Percentiles rank a stretch among this genome's conserved stretches.
Evolutionary conservation across 495 filamentous ascomycete genomes (phyloP).

Genomic region (Xylaria cubensis): DNA sequence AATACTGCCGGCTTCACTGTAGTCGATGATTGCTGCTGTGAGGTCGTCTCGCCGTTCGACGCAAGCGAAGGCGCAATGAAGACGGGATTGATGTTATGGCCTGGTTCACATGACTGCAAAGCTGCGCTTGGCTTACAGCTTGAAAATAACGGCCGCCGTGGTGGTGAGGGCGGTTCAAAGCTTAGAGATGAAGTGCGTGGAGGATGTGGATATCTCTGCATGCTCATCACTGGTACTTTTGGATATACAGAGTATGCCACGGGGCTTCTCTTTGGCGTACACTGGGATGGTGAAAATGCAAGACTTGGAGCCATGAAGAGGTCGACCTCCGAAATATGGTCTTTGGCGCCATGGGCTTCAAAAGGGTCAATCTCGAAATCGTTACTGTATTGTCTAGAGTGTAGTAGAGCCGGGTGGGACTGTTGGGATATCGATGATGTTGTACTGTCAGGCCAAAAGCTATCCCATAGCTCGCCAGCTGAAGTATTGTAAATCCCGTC

Average conservation of each 20-base stretch:
- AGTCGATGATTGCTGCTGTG: constrained; percentile 3
- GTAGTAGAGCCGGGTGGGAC: constrained; percentile 29
- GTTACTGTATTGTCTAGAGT: constrained; percentile 24
- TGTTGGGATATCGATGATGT: neutral
- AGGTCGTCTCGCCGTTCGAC: neutral
- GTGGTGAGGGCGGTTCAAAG: constrained; percentile 29
- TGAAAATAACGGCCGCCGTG: constrained; percentile 25
- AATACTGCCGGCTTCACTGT: constrained; percentile 27
- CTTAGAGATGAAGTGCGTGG: constrained; percentile 39
- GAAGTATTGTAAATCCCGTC: constrained; percentile 38
- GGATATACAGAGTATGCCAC: constrained; percentile 36
- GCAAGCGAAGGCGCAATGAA: constrained; percentile 11
- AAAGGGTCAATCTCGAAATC: constrained; percentile 22
- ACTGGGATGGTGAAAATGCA: constrained; percentile 23
- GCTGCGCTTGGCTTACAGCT: constrained; percentile 31
- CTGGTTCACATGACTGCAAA: constrained; percentile 28
- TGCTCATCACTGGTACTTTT: constrained; percentile 25
- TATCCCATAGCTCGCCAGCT: constrained; percentile 40
- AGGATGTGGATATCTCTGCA: constrained; percentile 29
- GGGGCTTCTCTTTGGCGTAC: constrained; percentile 25
- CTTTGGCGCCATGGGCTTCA: constrained; percentile 18
- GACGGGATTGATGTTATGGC: constrained; percentile 19
- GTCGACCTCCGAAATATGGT: constrained; percentile 3
- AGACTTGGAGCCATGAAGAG: constrained; percentile 7
- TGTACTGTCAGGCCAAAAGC: constrained; percentile 35